phyloP scores from a whole-genome alignment of 148 eudicot species.

The Cornus controversa region DNA sequence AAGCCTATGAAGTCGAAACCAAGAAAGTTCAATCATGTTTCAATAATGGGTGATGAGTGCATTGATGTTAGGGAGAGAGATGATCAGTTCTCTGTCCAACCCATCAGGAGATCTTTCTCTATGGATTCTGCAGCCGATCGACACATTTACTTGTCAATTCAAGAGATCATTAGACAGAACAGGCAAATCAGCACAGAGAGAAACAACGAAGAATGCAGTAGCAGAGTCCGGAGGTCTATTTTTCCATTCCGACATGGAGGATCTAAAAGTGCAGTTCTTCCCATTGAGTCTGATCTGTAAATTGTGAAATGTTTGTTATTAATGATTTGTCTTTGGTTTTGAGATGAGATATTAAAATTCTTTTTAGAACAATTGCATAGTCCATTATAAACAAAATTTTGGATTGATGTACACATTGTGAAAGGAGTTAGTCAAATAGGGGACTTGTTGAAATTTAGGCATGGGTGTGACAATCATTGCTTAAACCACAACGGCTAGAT shows the following conservation, averaged over 20 bases:
- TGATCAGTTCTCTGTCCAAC: slow-evolving; percentile 32
- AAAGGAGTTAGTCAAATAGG: too few relatives aligned
- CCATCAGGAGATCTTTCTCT: slow-evolving; percentile 50
- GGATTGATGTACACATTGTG: background rate
- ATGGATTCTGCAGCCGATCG: slow-evolving; percentile 52
- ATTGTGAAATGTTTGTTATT: background rate
- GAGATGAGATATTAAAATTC: background rate
- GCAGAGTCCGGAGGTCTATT: slow-evolving; percentile 31
- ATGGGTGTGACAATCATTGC: too few relatives aligned
- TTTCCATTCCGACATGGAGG: slow-evolving; percentile 44
- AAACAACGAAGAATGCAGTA: slow-evolving; percentile 33
- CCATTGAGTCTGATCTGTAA: slow-evolving; percentile 14
- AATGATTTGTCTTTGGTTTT: background rate
- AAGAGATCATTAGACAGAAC: slow-evolving; percentile 28
- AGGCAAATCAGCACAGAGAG: slow-evolving; percentile 12
- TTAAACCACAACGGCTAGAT: too few relatives aligned
- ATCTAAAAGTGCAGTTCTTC: slow-evolving; percentile 40
- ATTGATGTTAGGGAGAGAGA: slow-evolving; percentile 31
- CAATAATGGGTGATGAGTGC: slow-evolving; percentile 55
- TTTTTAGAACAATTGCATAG: too few relatives aligned
- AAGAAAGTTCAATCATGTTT: slow-evolving; percentile 31
- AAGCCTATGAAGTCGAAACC: slow-evolving; percentile 11
- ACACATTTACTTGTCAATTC: slow-evolving; percentile 28
- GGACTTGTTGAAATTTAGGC: too few relatives aligned
- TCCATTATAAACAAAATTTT: background rate